Evolutionary conservation across 1,284 basidiomycete species (phyloP), one percentile per base, ranked within the genome.

Genomic region (Irpex lacteus): DNA sequence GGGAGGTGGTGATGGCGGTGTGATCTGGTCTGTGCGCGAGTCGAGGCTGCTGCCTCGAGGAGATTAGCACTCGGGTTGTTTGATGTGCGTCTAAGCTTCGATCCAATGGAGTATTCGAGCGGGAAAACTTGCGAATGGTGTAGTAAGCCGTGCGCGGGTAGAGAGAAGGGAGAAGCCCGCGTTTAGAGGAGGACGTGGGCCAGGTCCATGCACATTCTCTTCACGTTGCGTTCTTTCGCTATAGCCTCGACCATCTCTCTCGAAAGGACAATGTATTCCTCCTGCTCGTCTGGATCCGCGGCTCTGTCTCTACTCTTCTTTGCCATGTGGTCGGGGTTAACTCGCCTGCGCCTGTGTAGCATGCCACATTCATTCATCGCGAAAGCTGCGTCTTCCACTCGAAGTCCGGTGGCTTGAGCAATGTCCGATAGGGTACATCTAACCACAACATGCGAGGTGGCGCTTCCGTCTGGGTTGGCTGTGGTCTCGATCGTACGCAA

Each of bases 311-410:
- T 50, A 11, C 34, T 38, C 44, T 55, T 40, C 21, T 44, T 37
- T 1, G 60, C 59, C 44, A n/a, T 18, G 3, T 54, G 49, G 7
- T 55, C 47, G n/a, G 58, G 57, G 32, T 64, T 66, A 26, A 57
- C 60, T 21, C 60, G 67, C 64, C 68, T 63, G 32, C 72, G 67
- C 38, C 70, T 71, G 6, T 66, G 77, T 18, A 98, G 80, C 63
- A 98, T 78, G 15, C 95, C 95, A 61, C 92, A 90, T 73, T 98
- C 95, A 62, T 91, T 89, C 62, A 98, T 78, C 1, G 95, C 92
- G 74, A 96, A 94, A 0, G 94, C 90, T 0, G 90, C 86, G 73
- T 98, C 96, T 67, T 98, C 95, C 0, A 88, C 75, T 1, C 94
- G 85, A 61, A 98, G 78, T 75, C 93, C 89, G 52, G 94, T 95